Conservation (phyloP, 345 rosid species). For the Arabidopsis thaliana region TAIR10.1 NC_003075.7:8034501-8035000, state of each 20-base stretch:
- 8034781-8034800: constrained; percentile 49
- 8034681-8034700: background rate
- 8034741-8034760: background rate
- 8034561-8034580: too few species aligned
- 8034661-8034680: too few species aligned
- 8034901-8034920: background rate
- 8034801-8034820: constrained; percentile 68
- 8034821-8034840: constrained; percentile 63
- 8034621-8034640: too few species aligned
- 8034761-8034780: background rate
- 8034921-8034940: background rate
- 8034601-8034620: too few species aligned
- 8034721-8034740: background rate
- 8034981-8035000: constrained; percentile 51
- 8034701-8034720: background rate
- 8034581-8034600: too few species aligned
- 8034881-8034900: constrained; percentile 63
- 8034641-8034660: too few species aligned
- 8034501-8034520: too few species aligned
- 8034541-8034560: too few species aligned
- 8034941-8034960: constrained; percentile 37
- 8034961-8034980: constrained; percentile 54
- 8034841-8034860: constrained; percentile 37
- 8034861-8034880: constrained; percentile 55
- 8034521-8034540: too few species aligned